Evolutionary conservation across 2,329 filamentous ascomycete genomes (phyloP).

Genomic region (Aspergillus tubingensis): DNA sequence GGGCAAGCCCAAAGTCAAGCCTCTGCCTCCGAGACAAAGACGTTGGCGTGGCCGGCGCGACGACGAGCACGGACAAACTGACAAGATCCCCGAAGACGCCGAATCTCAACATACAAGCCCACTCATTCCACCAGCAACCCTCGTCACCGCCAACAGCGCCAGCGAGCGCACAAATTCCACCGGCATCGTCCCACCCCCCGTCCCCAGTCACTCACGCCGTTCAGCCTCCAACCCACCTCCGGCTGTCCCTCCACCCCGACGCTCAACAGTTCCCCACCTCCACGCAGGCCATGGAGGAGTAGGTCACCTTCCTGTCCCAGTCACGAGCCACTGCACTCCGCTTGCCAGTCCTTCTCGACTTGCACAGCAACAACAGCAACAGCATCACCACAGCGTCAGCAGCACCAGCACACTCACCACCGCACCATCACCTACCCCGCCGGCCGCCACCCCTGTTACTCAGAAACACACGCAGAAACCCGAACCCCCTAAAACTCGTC

Average conservation of each 20-base stretch:
- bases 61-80: constrained; percentile 35
- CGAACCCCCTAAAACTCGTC: constrained; percentile 45
- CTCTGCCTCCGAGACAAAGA: constrained; percentile 46
- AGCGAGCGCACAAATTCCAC: constrained; percentile 27
- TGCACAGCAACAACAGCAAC: constrained; percentile 2
- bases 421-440: background rate
- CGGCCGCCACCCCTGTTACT: background rate
- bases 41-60: constrained; percentile 44
- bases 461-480: constrained; percentile 37
- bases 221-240: constrained; percentile 41
- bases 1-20: constrained; percentile 37
- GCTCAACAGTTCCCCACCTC: constrained; percentile 32
- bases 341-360: constrained; percentile 19
- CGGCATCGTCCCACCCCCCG: constrained; percentile 26
- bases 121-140: background rate
- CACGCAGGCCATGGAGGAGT: background rate
- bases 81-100: constrained; percentile 31
- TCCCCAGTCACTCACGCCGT: constrained; percentile 28
- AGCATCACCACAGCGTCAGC: background rate
- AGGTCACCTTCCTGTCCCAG: background rate
- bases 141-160: constrained; percentile 15
- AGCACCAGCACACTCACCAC: background rate
- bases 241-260: constrained; percentile 44
- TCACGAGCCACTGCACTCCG: constrained; percentile 31
- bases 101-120: constrained; percentile 15